Base-by-base conservation (phyloP, 2,329 filamentous ascomycete species). In the Paecilomyces sp. region DNA sequence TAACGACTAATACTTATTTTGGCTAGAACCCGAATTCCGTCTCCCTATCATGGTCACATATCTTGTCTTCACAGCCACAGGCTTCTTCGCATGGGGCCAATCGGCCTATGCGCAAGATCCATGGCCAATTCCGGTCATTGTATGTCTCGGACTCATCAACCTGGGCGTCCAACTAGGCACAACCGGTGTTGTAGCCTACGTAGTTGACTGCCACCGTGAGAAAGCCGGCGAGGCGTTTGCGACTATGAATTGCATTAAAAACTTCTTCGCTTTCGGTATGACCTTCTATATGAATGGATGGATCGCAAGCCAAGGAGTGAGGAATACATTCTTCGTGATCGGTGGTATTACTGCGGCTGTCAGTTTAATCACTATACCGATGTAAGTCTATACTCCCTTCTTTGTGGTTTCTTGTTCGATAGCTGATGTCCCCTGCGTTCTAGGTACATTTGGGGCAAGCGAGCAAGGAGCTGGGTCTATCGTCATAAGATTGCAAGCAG, bases 231-330 rank as follows among this genome's bases (percentile, higher is more conserved):
- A 76, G 60, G 74, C 73, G 0, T 74, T 77, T 54, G 72, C 74
- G 0, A 66, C 68, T 18, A 75, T 77, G 71, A 75, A 74, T 60
- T 76, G 75, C 56, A 60, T 74, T 52, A 77, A 76, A 66, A 77
- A 75, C 58, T 58, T 75, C 54, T 74, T 77, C 56, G 69, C 73
- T 1, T 77, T 76, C 53, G 70, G 74, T 0, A 59, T 78, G 56
- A 74, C 74, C 1, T 76, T 77, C 57, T 77, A 75, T 57, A 65
- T 70, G 62, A 76, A 75, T 54, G 70, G 72, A 51, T 77, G 75
- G 75, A 72, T 77, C 61, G 73, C 67, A 0, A 64, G 63, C 15
- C 70, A 76, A 57, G 75, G 75, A 2, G 67, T 74, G n/a, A 61
- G 71, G 34, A 62, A 74, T 56, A 72, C 70, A 41, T 76, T 76